Evolutionary conservation across 306 rosid genomes (phyloP), one percentile per base, ranked within the genome.

Genomic region (Trichosanthes cucumerina): DNA sequence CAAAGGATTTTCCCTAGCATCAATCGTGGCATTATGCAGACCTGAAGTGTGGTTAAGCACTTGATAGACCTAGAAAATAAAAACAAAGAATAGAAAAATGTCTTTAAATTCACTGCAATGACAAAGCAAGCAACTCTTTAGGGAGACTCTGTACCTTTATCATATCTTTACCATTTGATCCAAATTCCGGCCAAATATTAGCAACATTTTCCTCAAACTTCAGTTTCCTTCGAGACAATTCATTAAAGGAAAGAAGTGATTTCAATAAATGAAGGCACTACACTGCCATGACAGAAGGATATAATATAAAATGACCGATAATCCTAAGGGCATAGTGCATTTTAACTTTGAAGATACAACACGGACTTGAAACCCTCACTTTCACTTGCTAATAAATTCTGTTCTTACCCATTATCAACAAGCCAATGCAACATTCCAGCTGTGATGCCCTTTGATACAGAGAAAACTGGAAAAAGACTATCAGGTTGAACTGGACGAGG

Each of bases 361-460:
- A 31, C 10, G 39, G 62, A 73, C 9, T 7, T 26, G 26, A 43
- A 74, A 50, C 21, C 60, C 62, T 53, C 44, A 50, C 8, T 72
- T 71, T 7, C 14, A 26, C 59, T 47, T 36, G 14, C 15, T 38
- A 41, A 66, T 38, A 68, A 39, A 68, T 21, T 11, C 6, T n/a
- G 39, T 23, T 84, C 92, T 5, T 87, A 96, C 98, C 96, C 91
- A 13, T 86, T 93, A 84, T 93, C 99, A 53, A 89, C 94, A 84
- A 96, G 88, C 99, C 99, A 96, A 87, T 96, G 99, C 80, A 90
- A 12, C 97, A 96, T 91, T 87, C 98, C 99, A 23, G 98, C 96
- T 56, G 99, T 81, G 79, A 96, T 85, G 52, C 94, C 99, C 91
- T 96, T 96, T 79, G 99, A 91, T 26, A 62, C 96, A 82, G 99